Conservation (phyloP, 2,329 filamentous ascomycete species). For the Alternaria sp. region DNA sequence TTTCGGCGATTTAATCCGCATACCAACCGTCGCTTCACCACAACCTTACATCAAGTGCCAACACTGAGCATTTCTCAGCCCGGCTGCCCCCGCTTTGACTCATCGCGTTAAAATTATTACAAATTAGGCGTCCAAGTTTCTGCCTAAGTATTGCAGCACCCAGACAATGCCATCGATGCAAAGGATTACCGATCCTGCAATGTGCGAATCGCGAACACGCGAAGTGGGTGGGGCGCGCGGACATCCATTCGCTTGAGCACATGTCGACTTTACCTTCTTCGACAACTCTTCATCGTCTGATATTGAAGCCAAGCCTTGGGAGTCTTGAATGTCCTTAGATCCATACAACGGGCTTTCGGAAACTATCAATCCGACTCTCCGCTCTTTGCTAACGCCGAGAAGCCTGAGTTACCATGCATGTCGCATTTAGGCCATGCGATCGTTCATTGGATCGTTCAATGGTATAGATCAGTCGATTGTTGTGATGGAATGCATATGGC, state of each 20-base stretch:
- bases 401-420: not conserved
- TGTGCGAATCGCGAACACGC: constrained; percentile 1
- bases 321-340: not conserved
- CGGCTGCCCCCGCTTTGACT: constrained; percentile 24
- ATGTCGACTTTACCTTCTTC: constrained; percentile 9
- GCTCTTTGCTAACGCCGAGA: not conserved
- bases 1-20: constrained; percentile 11
- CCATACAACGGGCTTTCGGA: constrained; percentile 2
- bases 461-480: not conserved
- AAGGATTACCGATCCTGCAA: constrained; percentile 9
- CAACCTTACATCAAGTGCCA: constrained; percentile 16
- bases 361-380: not conserved
- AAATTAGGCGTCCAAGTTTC: constrained; percentile 3
- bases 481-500: not conserved
- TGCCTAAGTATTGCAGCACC: constrained; percentile 9
- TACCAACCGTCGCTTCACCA: not conserved
- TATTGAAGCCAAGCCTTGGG: constrained; percentile 3
- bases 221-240: constrained; percentile 4
- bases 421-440: not conserved
- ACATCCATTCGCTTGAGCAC: constrained; percentile 3
- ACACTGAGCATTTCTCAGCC: constrained; percentile 13
- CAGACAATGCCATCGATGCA: not conserved
- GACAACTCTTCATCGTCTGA: constrained; percentile 10
- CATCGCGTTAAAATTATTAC: constrained; percentile 17
- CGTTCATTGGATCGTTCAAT: not conserved